Evolutionary conservation across 1,284 basidiomycete genomes (phyloP), one percentile per base, ranked within the genome.

Genomic region (Cutaneotrichosporon arboriforme): DNA sequence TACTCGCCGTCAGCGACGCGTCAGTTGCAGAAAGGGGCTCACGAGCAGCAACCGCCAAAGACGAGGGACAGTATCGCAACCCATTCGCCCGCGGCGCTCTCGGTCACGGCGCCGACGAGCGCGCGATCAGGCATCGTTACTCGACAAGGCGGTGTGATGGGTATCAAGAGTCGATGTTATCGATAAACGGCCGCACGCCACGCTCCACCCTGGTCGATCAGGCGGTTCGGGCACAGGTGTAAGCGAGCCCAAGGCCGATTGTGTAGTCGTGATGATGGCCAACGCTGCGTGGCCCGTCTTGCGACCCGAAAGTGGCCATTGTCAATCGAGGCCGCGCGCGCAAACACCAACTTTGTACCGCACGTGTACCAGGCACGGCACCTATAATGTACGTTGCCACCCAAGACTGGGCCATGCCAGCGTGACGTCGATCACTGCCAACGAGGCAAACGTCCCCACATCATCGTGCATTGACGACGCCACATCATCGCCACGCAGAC

Each of bases 11-110:
- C 23, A 60, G 51, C 23, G 10, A 17, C 8, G 22, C 9, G 20
- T 17, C 15, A 42, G 40, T 17, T n/a, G n/a, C n/a, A n/a, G n/a
- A n/a, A n/a, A n/a, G 21, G 20, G 20, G 43, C 51, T 66, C 58
- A 83, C 85, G 84, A 79, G 80, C 87, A 89, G 69, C 87, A 89
- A 1, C 87, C 87, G 5, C 85, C 86, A 64, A 89, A 88, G n/a
- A 88, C 80, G 10, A 87, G 74, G 1, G 80, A 76, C 21, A 88
- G 66, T 4, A 85, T 81, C 15, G 81, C 70, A 9, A 78, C 47
- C 84, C 84, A 87, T 64, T 83, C 81, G 17, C 76, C 55, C n/a
- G 63, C 56, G 4, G 61, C 55, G 17, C 55, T 58, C 54, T 69
- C 56, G 15, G 51, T 47, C 8, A 60, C 26, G 3, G 52, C 53